Conservation (phyloP, 75 land plant genomes). For the Larix kaempferi region DNA sequence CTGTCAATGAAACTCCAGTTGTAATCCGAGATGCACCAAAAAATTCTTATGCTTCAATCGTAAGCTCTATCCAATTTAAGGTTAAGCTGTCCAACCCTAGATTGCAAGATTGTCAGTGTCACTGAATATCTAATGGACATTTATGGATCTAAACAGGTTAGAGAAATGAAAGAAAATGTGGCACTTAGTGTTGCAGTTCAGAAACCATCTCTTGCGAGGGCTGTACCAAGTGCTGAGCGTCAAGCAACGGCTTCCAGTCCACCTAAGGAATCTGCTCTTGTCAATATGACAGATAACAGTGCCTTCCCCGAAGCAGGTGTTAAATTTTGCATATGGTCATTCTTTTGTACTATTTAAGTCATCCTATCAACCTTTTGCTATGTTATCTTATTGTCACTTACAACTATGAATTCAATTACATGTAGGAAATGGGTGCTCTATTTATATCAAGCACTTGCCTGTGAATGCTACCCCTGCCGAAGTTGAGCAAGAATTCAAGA, state of each 20-base stretch:
- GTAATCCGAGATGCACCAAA: constrained; percentile 37
- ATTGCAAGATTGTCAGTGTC: background rate
- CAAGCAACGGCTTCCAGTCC: background rate
- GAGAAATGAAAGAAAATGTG: constrained; percentile 22
- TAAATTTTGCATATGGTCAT: background rate
- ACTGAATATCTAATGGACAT: background rate
- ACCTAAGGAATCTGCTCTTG: constrained; percentile 11
- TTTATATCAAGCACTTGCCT: constrained; percentile 52
- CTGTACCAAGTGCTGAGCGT: background rate
- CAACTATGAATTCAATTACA: background rate
- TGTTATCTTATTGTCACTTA: background rate
- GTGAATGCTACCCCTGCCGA: constrained; percentile 16
- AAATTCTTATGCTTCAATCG: constrained; percentile 91
- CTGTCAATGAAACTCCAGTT: constrained; percentile 14
- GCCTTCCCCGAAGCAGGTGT: constrained; percentile 1
- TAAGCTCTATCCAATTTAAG: constrained; percentile 25
- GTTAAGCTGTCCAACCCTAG: background rate
- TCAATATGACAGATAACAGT: constrained; percentile 6
- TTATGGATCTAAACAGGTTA: constrained; percentile 17
- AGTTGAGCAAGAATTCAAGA: constrained; percentile 40
- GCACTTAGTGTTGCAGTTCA: constrained; percentile 13
- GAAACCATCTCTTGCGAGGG: constrained; percentile 14
- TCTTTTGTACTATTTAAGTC: background rate
- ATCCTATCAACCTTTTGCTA: background rate
- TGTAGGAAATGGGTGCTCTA: constrained; percentile 32